Conservation (phyloP, 2,329 filamentous ascomycete species). For the Nannizziopsis barbatae region DNA sequence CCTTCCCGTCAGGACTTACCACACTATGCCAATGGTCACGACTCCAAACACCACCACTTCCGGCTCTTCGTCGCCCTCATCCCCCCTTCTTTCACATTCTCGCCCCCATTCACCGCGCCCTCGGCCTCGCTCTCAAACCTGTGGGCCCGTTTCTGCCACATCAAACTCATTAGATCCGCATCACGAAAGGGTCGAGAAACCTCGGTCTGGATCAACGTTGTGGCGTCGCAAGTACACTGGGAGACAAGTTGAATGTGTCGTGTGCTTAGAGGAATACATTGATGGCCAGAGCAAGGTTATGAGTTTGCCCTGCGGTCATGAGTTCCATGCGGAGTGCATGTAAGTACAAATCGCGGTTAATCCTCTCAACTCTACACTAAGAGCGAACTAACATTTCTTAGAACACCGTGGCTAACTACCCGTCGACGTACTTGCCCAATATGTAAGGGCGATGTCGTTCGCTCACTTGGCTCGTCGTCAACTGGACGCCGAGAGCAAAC, state of each 20-base stretch:
- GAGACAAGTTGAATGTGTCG: conserved; percentile 76
- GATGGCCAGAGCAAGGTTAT: conserved; percentile 92
- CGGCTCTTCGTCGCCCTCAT: conserved; percentile 57
- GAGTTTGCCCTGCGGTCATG: conserved; percentile 93
- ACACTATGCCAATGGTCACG: conserved; percentile 60
- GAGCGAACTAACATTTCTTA: conserved; percentile 31
- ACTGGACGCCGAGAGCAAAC: conserved; percentile 19
- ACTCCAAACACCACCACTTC: conserved; percentile 53
- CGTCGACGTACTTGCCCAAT: conserved; percentile 95
- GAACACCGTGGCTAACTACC: conserved; percentile 93
- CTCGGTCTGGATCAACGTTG: conserved; percentile 25
- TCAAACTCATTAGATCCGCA: conserved; percentile 16
- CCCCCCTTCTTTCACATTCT: conserved; percentile 54
- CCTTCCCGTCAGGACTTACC: conserved; percentile 89
- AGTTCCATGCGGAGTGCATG: conserved; percentile 98
- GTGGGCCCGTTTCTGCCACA: conserved; percentile 22
- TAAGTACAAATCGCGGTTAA: conserved; percentile 43
- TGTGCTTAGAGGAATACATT: conserved; percentile 91
- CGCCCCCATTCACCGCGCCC: conserved; percentile 23
- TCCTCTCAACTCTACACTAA: conserved; percentile 1
- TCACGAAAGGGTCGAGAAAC: conserved; percentile 36
- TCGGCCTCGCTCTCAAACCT: conserved; percentile 31
- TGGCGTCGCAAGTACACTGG: conserved; percentile 50
- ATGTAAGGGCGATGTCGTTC: conserved; percentile 92
- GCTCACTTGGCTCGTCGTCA: conserved; percentile 32